A percentile compares a stretch with the other conserved stretches of the same genome.
phyloP scores from a whole-genome alignment of 192 early-diverging fungal species.

The Podila verticillata region DNA sequence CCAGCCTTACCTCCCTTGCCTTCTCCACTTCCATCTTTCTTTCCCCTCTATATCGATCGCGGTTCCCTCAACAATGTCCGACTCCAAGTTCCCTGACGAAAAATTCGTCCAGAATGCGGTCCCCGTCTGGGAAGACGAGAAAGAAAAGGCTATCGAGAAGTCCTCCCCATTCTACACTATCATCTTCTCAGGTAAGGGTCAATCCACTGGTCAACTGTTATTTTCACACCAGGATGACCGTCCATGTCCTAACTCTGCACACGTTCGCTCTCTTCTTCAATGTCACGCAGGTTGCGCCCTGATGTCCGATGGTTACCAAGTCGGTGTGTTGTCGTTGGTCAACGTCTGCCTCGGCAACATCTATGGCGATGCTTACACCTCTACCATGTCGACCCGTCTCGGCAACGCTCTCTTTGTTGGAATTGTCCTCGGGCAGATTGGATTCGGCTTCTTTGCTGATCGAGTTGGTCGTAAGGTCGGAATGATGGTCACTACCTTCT shows the following conservation, averaged over 20 bases:
- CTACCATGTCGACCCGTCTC: slow-evolving; percentile 40
- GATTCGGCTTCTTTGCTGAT: slow-evolving; percentile 56
- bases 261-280: not conserved
- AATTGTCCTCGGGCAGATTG: slow-evolving; percentile 58
- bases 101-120: not conserved
- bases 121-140: slow-evolving; percentile 6
- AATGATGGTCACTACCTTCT: slow-evolving; percentile 45
- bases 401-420: slow-evolving; percentile 58
- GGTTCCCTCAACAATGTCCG: not conserved
- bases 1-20: not conserved
- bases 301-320: slow-evolving; percentile 62
- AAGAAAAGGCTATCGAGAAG: slow-evolving; percentile 1
- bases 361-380: slow-evolving; percentile 43
- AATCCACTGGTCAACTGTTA: not conserved
- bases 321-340: slow-evolving; percentile 54
- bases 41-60: not conserved
- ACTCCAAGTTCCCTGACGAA: not conserved
- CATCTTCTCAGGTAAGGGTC: slow-evolving; percentile 8
- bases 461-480: slow-evolving; percentile 60
- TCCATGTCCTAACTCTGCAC: not conserved
- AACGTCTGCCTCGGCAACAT: slow-evolving; percentile 51
- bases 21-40: not conserved
- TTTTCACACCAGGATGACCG: not conserved
- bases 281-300: slow-evolving; percentile 39
- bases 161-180: slow-evolving; percentile 3